Base-by-base conservation (phyloP, 305 asterid species). In the Caryopteris hybrid region DNA sequence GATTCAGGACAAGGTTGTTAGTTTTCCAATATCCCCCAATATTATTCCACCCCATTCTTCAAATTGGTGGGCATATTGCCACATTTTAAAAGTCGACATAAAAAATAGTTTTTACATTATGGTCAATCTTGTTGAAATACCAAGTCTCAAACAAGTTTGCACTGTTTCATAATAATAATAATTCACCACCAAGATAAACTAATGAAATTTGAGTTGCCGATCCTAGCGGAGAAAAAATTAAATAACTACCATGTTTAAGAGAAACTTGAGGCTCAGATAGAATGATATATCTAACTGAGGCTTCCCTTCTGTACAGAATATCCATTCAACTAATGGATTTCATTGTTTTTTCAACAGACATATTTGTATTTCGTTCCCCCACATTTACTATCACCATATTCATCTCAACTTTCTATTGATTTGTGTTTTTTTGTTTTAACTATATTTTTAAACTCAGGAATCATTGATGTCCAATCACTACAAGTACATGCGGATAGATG, bases 401-500 rank as follows among this genome's bases (percentile, higher is more conserved):
- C 64, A 61, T 69, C 21, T 39, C 5, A 65, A 33, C 38, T 64
- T 66, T n/a, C 42, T 63, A 50, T 23, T 48, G 72, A 25, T 76
- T 64, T 71, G 52, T 63, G 73, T 43, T 33, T 68, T 31, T 10
- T 67, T 43, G 34, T 23, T 48, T 50, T 43, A 45, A 14, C 39
- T 67, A 48, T 59, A 43, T 75, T 3, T 29, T 75, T 51, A 43
- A 64, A 18, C 57, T 62, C 82, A 94, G 97, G 96, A 87, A 64
- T 77, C 96, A 52, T 73, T 94, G 54, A 31, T 43, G 17, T 82
- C 91, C 76, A 80, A 63, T 61, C 78, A 78, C 66, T 91, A 87
- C 68, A 74, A 80, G 78, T 91, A 79, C 81, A 78, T 87, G 88
- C 87, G 97, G 69, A 86, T 93, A 61, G 99, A 93, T 74, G 99